A percentile compares a stretch with the other conserved stretches of the same genome.
Conservation (phyloP, 495 filamentous ascomycete species). For the Aspergillus steynii region DNA sequence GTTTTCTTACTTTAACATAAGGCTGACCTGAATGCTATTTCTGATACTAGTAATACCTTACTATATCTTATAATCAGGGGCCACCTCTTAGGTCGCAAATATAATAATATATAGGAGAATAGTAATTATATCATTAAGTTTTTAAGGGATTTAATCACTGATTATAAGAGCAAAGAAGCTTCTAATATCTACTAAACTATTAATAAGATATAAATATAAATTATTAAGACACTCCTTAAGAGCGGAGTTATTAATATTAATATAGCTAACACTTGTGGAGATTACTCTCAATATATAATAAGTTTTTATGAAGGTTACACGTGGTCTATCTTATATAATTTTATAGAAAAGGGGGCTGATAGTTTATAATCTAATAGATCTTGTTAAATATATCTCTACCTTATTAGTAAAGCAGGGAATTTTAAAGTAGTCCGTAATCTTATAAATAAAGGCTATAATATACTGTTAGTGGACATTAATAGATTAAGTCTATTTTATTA, state of each 20-base stretch:
- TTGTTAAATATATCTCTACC: conserved; percentile 16
- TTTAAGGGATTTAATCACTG: conserved; percentile 14
- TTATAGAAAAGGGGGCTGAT: conserved; percentile 16
- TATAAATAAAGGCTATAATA: conserved; percentile 10
- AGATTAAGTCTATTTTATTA: conserved; percentile 15
- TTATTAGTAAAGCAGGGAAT: conserved; percentile 14
- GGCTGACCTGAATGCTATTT: conserved; percentile 6
- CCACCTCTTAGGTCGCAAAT: conserved; percentile 4
- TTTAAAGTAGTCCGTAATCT: conserved; percentile 16
- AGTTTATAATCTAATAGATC: conserved; percentile 8
- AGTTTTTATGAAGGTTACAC: conserved; percentile 13
- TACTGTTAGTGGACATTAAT: conserved; percentile 9
- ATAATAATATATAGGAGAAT: conserved; percentile 2
- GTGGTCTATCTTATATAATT: conserved; percentile 11
- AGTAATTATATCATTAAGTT: conserved; percentile 10
- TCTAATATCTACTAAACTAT: conserved; percentile 13
- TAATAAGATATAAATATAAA: conserved; percentile 7
- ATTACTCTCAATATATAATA: conserved; percentile 18
- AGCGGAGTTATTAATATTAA: conserved; percentile 15
- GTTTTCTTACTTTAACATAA: conserved; percentile 5
- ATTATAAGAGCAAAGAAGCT: conserved; percentile 15
- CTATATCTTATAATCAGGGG: conserved; percentile 10
- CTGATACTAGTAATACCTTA: conserved; percentile 6
- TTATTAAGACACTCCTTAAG: conserved; percentile 13
- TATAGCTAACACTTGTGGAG: conserved; percentile 14